Base-by-base conservation (phyloP, 108 stramenopile species). In the Aurantiochytrium sp. region DNA sequence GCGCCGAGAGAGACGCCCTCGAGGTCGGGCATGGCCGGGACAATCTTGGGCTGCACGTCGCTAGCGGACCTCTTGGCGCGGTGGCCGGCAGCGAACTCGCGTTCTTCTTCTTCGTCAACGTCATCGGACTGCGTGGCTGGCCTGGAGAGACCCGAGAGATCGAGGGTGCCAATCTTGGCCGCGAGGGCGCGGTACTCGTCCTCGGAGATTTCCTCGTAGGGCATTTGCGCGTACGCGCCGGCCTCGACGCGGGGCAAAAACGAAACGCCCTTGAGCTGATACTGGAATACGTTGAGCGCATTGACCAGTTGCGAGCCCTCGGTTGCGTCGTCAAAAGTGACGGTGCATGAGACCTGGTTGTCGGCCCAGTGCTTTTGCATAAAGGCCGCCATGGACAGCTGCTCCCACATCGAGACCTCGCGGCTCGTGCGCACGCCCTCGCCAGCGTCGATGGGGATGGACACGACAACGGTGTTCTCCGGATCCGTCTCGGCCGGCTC, bases 281-380 rank as follows among this genome's bases (percentile, higher is more conserved):
- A 93, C 87, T 93, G 93, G 85, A 92, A 93, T 50, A 89, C 89
- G 37, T 93, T 88, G 86, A 93, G 65, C 3, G 93, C 93, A 32
- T 92, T 86, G n/a, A 90, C 85, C 27, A 93, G 90, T 19, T 91
- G 87, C 4, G 42, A 21, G 8, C 89, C 92, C 85, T 93, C 93
- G 17, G 54, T 90, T 17, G 88, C 93, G 4, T 92, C 92, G 68
- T 93, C 92, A 87, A 93, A 93, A 32, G 92, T 92, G 22, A 93
- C 92, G 2, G 93, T 93, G 90, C 92, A 93, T 85, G 90, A 91
- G 24, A 93, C 93, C 89, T 93, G 92, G 55, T 93, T 93, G 89
- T 93, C 93, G 22, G 93, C 93, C 93, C 93, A 93, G 48, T 91
- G 88, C 69, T 91, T 89, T 55, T 93, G 93, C 52, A 93, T 41